These are phyloP conservation scores for Penicilliopsis zonata DNA, from an alignment of 495 filamentous ascomycete species.

Conservation along the genomic window DNA sequence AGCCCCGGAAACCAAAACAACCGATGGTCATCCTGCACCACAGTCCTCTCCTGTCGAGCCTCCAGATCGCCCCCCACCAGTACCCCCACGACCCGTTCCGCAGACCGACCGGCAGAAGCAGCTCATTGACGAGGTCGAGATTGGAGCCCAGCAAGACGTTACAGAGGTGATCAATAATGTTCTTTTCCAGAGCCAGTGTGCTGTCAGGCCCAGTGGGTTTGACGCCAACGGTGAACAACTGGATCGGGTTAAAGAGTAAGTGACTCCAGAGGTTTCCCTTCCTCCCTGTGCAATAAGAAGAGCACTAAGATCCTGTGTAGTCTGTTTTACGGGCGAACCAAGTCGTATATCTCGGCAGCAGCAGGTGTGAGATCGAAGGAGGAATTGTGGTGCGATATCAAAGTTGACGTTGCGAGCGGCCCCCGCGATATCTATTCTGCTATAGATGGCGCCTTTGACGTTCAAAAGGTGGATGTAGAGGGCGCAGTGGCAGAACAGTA, in stretches of 20 bases:
- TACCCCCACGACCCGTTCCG: constrained; percentile 32
- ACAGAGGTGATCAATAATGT: constrained; percentile 91
- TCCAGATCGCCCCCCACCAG: constrained; percentile 27
- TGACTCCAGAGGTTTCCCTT: constrained; percentile 1
- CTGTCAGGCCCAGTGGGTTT: constrained; percentile 54
- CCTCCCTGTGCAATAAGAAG: too few relatives aligned
- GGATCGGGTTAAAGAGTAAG: constrained; percentile 61
- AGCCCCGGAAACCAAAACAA: constrained; percentile 3
- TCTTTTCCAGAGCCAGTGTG: constrained; percentile 78
- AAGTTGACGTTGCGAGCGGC: constrained; percentile 49
- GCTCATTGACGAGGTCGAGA: constrained; percentile 43
- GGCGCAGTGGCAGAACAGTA: constrained; percentile 53
- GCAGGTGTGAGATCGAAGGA: constrained; percentile 35
- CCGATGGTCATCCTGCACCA: too few relatives aligned
- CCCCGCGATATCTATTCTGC: constrained; percentile 66
- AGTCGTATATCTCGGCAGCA: constrained; percentile 37
- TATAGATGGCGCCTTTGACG: constrained; percentile 73
- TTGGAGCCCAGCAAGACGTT: constrained; percentile 74
- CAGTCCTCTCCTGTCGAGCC: too few relatives aligned
- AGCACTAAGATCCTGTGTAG: constrained; percentile 23
- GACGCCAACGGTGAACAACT: constrained; percentile 60
- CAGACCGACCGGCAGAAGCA: constrained; percentile 25
- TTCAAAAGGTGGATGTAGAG: constrained; percentile 57
- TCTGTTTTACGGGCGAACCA: constrained; percentile 47
- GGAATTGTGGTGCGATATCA: constrained; percentile 49